phyloP scores from a whole-genome alignment of 345 rosid genomes.

The Zanthoxylum bungeanum region DNA sequence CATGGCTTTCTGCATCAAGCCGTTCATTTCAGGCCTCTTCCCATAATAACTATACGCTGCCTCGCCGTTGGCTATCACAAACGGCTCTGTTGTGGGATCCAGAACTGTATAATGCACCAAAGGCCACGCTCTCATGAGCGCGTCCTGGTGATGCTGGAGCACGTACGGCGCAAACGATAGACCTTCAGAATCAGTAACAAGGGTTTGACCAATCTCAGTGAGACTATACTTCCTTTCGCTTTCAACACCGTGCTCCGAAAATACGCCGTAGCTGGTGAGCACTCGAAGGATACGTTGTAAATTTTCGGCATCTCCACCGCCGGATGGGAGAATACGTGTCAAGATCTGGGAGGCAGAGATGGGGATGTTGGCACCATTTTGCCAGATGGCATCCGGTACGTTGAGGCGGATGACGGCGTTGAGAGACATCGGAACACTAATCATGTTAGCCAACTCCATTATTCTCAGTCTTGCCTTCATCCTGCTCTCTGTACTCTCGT shows the following conservation, averaged over 20 bases:
- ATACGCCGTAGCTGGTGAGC: constrained; percentile 79
- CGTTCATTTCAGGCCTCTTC: constrained; percentile 77
- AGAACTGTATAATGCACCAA: constrained; percentile 70
- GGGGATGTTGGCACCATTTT: constrained; percentile 65
- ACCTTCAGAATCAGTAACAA: constrained; percentile 63
- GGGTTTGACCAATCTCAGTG: constrained; percentile 74
- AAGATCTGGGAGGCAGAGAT: constrained; percentile 78
- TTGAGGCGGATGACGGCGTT: constrained; percentile 69
- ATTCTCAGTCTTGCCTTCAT: constrained; percentile 62
- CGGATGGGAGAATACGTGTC: constrained; percentile 33
- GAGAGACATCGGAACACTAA: constrained; percentile 91
- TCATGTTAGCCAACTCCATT: constrained; percentile 84
- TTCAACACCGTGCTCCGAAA: constrained; percentile 45
- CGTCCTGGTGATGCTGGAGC: constrained; percentile 98
- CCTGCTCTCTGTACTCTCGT: constrained; percentile 45
- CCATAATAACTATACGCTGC: constrained; percentile 70
- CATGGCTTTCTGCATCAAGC: constrained; percentile 84
- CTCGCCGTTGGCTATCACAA: constrained; percentile 68
- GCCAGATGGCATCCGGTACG: constrained; percentile 85
- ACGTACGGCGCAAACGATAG: constrained; percentile 76
- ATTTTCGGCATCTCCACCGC: constrained; percentile 55
- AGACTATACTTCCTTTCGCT: constrained; percentile 58
- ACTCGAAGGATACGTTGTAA: constrained; percentile 83
- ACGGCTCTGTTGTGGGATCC: constrained; percentile 67
- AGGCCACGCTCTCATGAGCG: constrained; percentile 75